Base-by-base conservation (phyloP, 106 monocot species). In the Phalaenopsis equestris region DNA sequence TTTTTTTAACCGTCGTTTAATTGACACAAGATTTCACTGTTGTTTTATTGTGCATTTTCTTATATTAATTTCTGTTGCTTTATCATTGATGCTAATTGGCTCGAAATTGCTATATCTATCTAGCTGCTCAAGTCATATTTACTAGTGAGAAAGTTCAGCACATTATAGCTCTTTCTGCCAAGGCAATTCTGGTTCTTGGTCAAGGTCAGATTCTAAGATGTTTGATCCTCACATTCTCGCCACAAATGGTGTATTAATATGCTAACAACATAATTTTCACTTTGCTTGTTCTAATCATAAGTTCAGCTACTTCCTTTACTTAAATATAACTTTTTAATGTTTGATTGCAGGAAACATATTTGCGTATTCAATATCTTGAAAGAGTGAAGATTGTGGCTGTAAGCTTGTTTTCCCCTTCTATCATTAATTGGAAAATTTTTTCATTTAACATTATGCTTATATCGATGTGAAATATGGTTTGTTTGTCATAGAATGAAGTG, bases 101-200 rank as follows among this genome's bases (percentile, higher is more conserved):
- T 79, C 42, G 78, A 75, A 7, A 39, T n/a, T 58, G 19, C 47
- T 37, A 43, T 81, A 41, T 81, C 19, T 9, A 81, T 85, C 38
- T 79, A 95, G 95, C 83, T 80, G 81, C 77, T 70, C 87, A 84
- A 86, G 85, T 89, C 73, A 88, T 93, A 38, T 95, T 95, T 84
- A 83, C 84, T 4, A 88, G 87, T 45, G 95, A 88, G 86, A 93
- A 85, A 81, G 83, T 95, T 79, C 86, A 85, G 77, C 89, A 93
- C 75, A 84, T 95, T 79, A 84, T 89, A 6, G 80, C 93, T 79
- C 78, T 91, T 61, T 83, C 89, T 79, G 78, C 81, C 38, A 88
- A 80, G 88, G 75, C 89, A 76, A 76, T 88, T 83, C 75, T 95
- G 55, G 67, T 93, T 81, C 89, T 91, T 75, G 86, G 88, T 80